Evolutionary conservation across 2,329 filamentous ascomycete species (phyloP), one percentile per base, ranked within the genome.

Genomic region (Taxawa tesnikishii): DNA sequence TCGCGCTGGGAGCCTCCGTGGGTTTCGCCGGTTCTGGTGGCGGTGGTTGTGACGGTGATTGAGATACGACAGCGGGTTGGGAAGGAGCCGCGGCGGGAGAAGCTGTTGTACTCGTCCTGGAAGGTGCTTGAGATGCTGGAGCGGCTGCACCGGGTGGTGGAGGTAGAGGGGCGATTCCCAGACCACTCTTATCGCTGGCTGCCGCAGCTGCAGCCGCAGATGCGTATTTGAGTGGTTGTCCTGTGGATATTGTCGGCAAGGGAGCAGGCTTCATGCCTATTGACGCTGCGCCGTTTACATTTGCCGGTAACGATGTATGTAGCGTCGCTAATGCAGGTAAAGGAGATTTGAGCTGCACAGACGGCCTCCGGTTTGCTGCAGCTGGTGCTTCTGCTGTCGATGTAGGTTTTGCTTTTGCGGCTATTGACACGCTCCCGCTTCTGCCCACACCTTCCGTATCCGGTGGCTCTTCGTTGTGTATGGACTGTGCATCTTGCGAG

Each of bases 141-240:
- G 31, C 16, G 31, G 46, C 33, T 17, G 60, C 56, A 32, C 81
- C 80, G 16, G 85, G 85, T 47, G 90, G 90, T 40, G 90, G 88
- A 34, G 90, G 90, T 49, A 96, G 67, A 25, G 90, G 90, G 37
- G 88, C 79, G 50, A 98, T 94, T 15, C 90, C 90, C 17, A 96
- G 79, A 32, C 71, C 71, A 52, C 79, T 88, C 62, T 83, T 87
- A 59, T 94, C 85, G 54, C 75, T 85, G 28, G 87, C 84, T 1
- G 90, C 88, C 0, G 88, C 90, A 0, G 90, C 90, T 0, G 90
- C 90, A 0, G 90, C 90, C 0, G 90, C 90, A 23, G 90, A 96
- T 27, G 90, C 90, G 54, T 98, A 98, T 59, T 96, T 96, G 43
- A 98, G 67, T 2, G 82, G 83, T 55, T 96, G 88, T 29, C 85